phyloP scores from a whole-genome alignment of 164 flowering plant species.

The Platanus orientalis region DNA sequence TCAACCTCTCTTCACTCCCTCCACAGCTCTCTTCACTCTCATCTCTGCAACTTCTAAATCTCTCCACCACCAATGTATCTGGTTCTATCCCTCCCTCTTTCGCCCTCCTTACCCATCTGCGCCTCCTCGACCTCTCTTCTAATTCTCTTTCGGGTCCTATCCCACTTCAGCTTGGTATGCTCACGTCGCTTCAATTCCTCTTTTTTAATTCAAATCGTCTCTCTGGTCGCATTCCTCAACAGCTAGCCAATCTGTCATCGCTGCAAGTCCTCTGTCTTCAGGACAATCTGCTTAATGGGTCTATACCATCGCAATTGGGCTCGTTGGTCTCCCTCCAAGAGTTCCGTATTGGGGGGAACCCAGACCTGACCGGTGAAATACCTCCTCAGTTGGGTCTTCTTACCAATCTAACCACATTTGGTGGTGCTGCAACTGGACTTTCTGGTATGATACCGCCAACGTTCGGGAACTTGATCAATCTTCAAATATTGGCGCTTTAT shows the following conservation, averaged over 20 bases:
- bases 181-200: slow-evolving; percentile 67
- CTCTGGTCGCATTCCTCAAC: slow-evolving; percentile 60
- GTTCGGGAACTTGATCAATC: slow-evolving; percentile 64
- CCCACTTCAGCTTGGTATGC: slow-evolving; percentile 59
- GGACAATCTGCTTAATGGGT: slow-evolving; percentile 80
- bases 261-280: slow-evolving; percentile 78
- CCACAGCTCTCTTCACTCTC: slow-evolving; percentile 71
- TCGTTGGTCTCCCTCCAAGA: slow-evolving; percentile 62
- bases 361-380: slow-evolving; percentile 58
- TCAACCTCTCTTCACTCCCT: slow-evolving; percentile 74
- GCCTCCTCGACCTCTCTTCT: slow-evolving; percentile 77
- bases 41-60: slow-evolving; percentile 80
- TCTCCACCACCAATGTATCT: slow-evolving; percentile 85
- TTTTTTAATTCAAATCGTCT: slow-evolving; percentile 67
- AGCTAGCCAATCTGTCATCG: slow-evolving; percentile 59
- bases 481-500: slow-evolving; percentile 82
- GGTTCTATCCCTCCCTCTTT: slow-evolving; percentile 78
- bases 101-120: slow-evolving; percentile 52
- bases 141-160: slow-evolving; percentile 72
- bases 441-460: slow-evolving; percentile 72
- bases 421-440: slow-evolving; percentile 78
- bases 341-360: slow-evolving; percentile 88
- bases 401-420: slow-evolving; percentile 77
- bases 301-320: slow-evolving; percentile 72
- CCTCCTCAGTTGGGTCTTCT: slow-evolving; percentile 69